Evolutionary conservation across 495 filamentous ascomycete species (phyloP), one percentile per base, ranked within the genome.

Genomic region (Pseudomonodictys pantanalensis): DNA sequence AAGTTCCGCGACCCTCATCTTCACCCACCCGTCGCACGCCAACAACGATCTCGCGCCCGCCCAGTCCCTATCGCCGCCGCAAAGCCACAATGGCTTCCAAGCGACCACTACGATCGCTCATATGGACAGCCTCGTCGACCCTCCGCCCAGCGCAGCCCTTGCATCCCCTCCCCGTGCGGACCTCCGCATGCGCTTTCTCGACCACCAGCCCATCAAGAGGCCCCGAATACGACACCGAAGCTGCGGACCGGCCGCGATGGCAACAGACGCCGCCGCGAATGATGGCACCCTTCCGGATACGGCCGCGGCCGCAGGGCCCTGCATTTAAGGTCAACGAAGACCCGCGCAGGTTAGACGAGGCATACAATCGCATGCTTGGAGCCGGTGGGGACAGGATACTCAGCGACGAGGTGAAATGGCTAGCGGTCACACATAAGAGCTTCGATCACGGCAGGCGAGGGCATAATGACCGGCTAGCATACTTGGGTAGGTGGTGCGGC

Each of bases 341-440:
- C 64, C 88, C 87, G 12, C 73, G 73, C 48, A 74, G 77, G 55
- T 75, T 99, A 38, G 88, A 97, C 69, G 71, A 77, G 35, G 86
- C 90, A 71, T 92, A 95, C 72, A 77, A 78, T 38, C 76, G 75
- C 24, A 71, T 97, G 55, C 75, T 97, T 50, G 90, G 92, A 20
- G 72, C 72, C 52, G 79, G 81, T 52, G 88, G 89, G 63, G 81
- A 86, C 54, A 78, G 80, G 62, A 66, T 92, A 71, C 79, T 97
- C 60, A 85, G 85, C 30, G 91, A 96, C 2, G 91, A 97, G 75
- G 78, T 92, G 64, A 96, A 97, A 75, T 99, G 92, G 93, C 79
- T 97, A 64, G 92, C 92, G 10, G 82, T 99, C 56, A 99, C 93
- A 35, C 93, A 99, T 73, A 97, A 97, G 84, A 96, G 90, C 73